Base-by-base conservation (phyloP, 306 rosid species). In the Cucumis sativus region DNA sequence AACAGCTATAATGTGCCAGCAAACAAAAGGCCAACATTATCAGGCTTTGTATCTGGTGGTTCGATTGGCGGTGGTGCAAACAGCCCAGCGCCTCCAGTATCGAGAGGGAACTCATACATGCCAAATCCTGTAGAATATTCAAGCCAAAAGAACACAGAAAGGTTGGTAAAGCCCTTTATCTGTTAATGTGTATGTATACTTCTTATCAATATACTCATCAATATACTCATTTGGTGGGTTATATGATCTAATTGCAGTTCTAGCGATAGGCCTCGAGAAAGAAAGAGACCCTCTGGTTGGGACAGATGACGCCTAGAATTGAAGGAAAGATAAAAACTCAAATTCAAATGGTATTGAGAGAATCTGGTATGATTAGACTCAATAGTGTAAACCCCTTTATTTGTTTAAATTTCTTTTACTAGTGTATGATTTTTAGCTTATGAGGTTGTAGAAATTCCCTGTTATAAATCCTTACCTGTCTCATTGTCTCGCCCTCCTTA, bases 281-380 rank as follows among this genome's bases (percentile, higher is more conserved):
- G 98, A 88, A 80, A 91, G 77, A 85, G 98, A 80, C 85, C 92
- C 64, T 90, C 98, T 15, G 97, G 98, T 71, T 94, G 97, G 98
- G 98, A 94, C 80, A 84, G 88, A 54, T 94, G 82, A 84, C 80
- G 30, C 52, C 51, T 69, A 81, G 70, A 52, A 56, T 77, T 81
- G 77, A 74, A 76, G 17, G 64, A 37, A 47, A n/a, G 78, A 76
- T 45, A 25, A 14, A 18, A 20, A 58, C 69, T 62, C 41, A 51
- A 33, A 33, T 33, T 33, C 37, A 33, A 33, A 37, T 52, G 39
- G 60, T 63, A 68, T 74, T 70, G 82, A 77, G 82, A 75, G 62
- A 66, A 64, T 49, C 67, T 75, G 67, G 52, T 47, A 47, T 47
- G 52, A 47, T 47, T 47, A 47, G 4, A 47, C 52, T 47, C 52